Conservation (phyloP, 2,329 filamentous ascomycete species). For the Pseudocercospora fuligena region DNA sequence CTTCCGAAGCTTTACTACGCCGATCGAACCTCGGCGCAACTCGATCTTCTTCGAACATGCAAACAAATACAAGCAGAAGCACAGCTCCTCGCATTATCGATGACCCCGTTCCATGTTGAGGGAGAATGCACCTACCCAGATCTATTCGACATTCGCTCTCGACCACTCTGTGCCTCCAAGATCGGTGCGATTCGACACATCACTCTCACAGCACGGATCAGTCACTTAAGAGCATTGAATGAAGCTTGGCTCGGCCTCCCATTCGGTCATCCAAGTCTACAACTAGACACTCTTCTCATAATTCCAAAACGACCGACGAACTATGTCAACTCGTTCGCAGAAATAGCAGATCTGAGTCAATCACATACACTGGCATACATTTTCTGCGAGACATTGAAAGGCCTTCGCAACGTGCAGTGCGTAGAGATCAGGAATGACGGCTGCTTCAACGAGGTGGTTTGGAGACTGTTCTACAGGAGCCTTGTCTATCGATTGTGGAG, state of each 20-base stretch:
- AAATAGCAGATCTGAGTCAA: conserved; percentile 43
- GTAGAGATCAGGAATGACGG: conserved; percentile 40
- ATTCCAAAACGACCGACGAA: conserved; percentile 40
- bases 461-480: conserved; percentile 42
- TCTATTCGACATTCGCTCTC: conserved; percentile 34
- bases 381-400: conserved; percentile 42
- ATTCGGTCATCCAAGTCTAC: conserved; percentile 39
- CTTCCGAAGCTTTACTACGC: conserved; percentile 18
- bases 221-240: conserved; percentile 41
- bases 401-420: conserved; percentile 36
- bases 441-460: conserved; percentile 42
- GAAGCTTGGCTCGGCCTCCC: conserved; percentile 42
- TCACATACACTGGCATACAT: conserved; percentile 44
- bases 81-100: conserved; percentile 38
- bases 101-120: conserved; percentile 37
- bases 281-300: conserved; percentile 40
- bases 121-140: conserved; percentile 35
- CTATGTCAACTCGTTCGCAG: conserved; percentile 36
- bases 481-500: conserved; percentile 42
- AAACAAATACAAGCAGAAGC: conserved; percentile 38
- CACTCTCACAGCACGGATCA: conserved; percentile 40
- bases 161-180: conserved; percentile 28
- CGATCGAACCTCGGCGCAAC: conserved; percentile 13
- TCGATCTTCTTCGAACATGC: conserved; percentile 32
- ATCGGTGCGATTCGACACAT: conserved; percentile 39